Percentiles rank a stretch among this genome's conserved stretches.
Conservation (phyloP, 495 filamentous ascomycete genomes). For the Daldinia loculata region DNA sequence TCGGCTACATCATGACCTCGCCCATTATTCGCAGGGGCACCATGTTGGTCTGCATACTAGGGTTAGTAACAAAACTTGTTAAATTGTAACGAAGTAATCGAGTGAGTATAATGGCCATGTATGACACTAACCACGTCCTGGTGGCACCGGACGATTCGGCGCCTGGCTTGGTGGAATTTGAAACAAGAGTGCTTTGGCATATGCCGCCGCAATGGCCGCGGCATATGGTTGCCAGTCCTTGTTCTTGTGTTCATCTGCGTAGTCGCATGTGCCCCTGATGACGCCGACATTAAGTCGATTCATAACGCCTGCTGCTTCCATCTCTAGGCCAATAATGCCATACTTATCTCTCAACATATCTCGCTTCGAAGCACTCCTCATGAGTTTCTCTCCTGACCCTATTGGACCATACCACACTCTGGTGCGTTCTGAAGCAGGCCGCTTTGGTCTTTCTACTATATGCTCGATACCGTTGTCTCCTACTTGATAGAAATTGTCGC, state of each 20-base stretch:
- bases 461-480: not conserved
- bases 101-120: too few species aligned
- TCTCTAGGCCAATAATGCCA: not conserved
- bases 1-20: not conserved
- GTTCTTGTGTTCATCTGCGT: not conserved
- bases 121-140: not conserved
- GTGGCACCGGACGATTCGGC: not conserved
- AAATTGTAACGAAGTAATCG: not conserved
- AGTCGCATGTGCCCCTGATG: not conserved
- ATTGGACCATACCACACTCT: conserved; percentile 46
- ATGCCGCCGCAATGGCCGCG: not conserved
- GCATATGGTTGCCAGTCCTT: not conserved
- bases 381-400: conserved; percentile 44
- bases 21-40: too few species aligned
- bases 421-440: conserved; percentile 25
- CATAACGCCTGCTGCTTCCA: not conserved
- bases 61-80: not conserved
- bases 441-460: not conserved
- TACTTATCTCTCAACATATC: not conserved
- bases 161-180: not conserved
- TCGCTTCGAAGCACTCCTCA: conserved; percentile 39
- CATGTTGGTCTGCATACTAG: not conserved
- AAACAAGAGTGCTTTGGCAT: not conserved
- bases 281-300: not conserved
- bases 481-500: not conserved